phyloP scores from a whole-genome alignment of 352 stramenopile species.

The Phytopythium chamaehyphon region DNA sequence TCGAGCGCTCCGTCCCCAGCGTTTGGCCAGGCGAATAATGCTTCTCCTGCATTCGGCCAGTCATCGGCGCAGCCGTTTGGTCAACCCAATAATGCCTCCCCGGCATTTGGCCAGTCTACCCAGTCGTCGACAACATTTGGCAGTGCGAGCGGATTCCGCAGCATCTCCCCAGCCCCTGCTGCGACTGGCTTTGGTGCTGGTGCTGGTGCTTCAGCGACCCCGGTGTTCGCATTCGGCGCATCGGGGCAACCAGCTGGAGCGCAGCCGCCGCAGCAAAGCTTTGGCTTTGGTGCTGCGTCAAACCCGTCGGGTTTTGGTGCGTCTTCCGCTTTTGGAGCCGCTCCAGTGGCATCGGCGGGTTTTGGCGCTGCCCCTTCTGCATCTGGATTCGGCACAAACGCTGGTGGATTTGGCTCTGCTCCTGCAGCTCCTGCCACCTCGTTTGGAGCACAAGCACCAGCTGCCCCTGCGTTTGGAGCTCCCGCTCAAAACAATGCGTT shows the following conservation, averaged over 20 bases:
- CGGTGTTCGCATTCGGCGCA: conserved; percentile 38
- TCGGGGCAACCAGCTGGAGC: conserved; percentile 23
- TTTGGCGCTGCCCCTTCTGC: conserved; percentile 25
- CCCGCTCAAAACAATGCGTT: conserved; percentile 6
- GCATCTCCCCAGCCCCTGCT: conserved; percentile 14
- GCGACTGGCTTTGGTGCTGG: conserved; percentile 20
- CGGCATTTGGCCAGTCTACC: conserved; percentile 1
- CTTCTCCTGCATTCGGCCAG: conserved; percentile 18
- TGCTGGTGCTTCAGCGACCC: conserved; percentile 20
- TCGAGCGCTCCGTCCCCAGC: conserved; percentile 7
- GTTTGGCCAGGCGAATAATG: not conserved
- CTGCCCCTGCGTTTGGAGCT: conserved; percentile 3
- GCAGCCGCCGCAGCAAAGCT: conserved; percentile 17
- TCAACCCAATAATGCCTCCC: conserved; percentile 4
- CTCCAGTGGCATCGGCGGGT: conserved; percentile 14
- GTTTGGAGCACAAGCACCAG: conserved; percentile 7
- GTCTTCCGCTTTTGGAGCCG: conserved; percentile 20
- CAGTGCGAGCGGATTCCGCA: conserved; percentile 6
- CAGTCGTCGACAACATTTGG: conserved; percentile 20
- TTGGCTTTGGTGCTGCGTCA: conserved; percentile 16
- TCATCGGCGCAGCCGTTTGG: not conserved
- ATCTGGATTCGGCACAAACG: conserved; percentile 1
- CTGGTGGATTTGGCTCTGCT: not conserved
- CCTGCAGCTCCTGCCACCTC: conserved; percentile 4
- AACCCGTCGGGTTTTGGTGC: conserved; percentile 9